These are phyloP conservation scores for Digitaria exilis DNA, from an alignment of 202 grass and related monocot species.

Conservation along the genomic window DNA sequence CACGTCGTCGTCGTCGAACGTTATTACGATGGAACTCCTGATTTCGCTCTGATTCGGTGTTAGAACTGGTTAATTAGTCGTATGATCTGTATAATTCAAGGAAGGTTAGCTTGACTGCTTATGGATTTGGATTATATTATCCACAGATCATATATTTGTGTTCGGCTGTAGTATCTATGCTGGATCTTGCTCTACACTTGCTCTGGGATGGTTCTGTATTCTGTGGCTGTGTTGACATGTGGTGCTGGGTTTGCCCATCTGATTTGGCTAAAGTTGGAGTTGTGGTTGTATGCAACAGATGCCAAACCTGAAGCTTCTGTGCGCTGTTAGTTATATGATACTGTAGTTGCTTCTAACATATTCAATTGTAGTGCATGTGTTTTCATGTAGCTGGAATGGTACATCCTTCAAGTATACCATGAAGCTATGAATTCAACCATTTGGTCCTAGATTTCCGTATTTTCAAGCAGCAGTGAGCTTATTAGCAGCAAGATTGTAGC, in stretches of 20 bases:
- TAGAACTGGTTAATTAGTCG: no score
- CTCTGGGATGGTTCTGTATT: slow-evolving; percentile 36
- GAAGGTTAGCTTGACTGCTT: slow-evolving; percentile 60
- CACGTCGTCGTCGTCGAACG: no score
- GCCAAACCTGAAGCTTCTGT: slow-evolving; percentile 34
- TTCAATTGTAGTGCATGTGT: slow-evolving; percentile 36
- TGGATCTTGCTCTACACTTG: slow-evolving; percentile 33
- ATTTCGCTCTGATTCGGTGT: no score
- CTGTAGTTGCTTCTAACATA: slow-evolving; percentile 47
- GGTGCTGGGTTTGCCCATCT: slow-evolving; percentile 27
- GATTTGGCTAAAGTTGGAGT: slow-evolving; percentile 41
- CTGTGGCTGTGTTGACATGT: slow-evolving; percentile 39
- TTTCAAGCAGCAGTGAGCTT: no score
- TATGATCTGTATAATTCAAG: no score
- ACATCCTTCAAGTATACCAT: no score
- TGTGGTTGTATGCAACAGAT: slow-evolving; percentile 37
- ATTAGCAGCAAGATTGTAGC: slow-evolving; percentile 54
- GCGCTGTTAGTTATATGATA: slow-evolving; percentile 38
- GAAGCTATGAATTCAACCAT: no score
- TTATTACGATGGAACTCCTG: no score
- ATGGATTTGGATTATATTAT: slow-evolving; percentile 61
- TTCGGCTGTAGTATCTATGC: slow-evolving; percentile 52
- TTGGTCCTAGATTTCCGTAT: no score
- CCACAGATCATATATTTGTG: slow-evolving; percentile 56
- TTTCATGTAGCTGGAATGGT: slow-evolving; percentile 45